These are phyloP conservation scores for Hypomontagnella submonticulosa DNA, from an alignment of 495 filamentous ascomycete species.

Conservation along the genomic window DNA sequence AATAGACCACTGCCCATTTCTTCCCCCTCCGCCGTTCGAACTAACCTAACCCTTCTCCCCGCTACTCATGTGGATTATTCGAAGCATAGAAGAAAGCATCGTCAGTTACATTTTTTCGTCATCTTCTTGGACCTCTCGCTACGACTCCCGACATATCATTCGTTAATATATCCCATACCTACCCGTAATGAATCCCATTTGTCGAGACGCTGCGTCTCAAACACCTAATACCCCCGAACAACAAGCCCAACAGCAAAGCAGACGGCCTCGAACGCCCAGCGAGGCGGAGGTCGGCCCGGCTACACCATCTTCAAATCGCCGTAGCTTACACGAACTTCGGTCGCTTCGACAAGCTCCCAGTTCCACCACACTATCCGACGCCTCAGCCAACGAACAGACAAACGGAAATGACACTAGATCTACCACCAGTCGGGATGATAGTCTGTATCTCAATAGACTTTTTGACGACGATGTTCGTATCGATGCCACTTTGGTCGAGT, in stretches of 20 bases:
- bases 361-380: too few species aligned
- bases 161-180: slow-evolving; percentile 28
- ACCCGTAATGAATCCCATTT: slow-evolving; percentile 9
- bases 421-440: too few species aligned
- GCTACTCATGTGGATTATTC: neutral
- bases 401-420: too few species aligned
- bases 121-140: slow-evolving; percentile 34
- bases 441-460: too few species aligned
- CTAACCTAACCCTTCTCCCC: slow-evolving; percentile 7
- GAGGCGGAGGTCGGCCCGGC: too few species aligned
- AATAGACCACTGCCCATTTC: slow-evolving; percentile 26
- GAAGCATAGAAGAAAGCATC: slow-evolving; percentile 21
- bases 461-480: too few species aligned
- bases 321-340: too few species aligned
- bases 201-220: neutral
- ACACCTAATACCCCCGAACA: neutral
- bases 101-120: slow-evolving; percentile 19
- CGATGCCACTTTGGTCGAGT: too few species aligned
- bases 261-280: too few species aligned
- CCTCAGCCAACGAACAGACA: too few species aligned
- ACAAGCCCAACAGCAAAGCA: neutral
- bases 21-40: neutral
- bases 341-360: neutral
- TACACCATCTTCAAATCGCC: too few species aligned
- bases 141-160: slow-evolving; percentile 28